phyloP scores from a whole-genome alignment of 805 yeast species.

The Starmerella geochares region DNA sequence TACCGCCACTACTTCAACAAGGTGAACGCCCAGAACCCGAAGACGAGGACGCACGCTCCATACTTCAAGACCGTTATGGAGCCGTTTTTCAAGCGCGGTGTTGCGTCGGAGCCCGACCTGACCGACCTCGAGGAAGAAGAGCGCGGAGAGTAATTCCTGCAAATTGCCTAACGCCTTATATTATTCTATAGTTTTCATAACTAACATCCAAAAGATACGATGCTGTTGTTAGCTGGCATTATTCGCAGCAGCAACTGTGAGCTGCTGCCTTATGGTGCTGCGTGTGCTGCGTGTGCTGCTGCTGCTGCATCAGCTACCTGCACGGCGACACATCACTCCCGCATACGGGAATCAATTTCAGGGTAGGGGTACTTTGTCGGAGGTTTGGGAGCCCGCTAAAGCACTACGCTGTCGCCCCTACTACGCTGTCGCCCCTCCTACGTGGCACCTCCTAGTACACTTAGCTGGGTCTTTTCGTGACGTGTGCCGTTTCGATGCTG shows the following conservation, averaged over 20 bases:
- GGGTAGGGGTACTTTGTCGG: not conserved
- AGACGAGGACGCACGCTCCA: slow-evolving; percentile 43
- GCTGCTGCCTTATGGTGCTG: no score
- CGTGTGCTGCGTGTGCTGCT: not conserved
- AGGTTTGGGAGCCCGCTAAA: not conserved
- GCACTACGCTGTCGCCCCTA: not conserved
- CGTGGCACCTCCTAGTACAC: not conserved
- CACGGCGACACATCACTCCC: not conserved
- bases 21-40: slow-evolving; percentile 44
- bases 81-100: slow-evolving; percentile 29
- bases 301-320: not conserved
- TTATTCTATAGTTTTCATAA: not conserved
- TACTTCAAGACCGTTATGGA: slow-evolving; percentile 34
- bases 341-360: not conserved
- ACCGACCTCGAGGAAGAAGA: slow-evolving; percentile 22
- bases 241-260: no score
- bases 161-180: no score
- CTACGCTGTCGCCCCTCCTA: not conserved
- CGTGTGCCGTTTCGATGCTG: not conserved
- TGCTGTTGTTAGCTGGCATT: no score
- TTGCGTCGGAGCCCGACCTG: slow-evolving; percentile 16
- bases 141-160: slow-evolving; percentile 6
- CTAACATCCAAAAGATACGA: no score
- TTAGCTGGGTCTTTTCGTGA: not conserved
- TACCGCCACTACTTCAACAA: slow-evolving; percentile 60